These are phyloP conservation scores for bread wheat (Triticum aestivum) DNA, from an alignment of 176 grass and related monocot species.

Conservation along the genomic window IWGSC_CS_RefSeq_v2.1 NC_057812.1:15501418-15501917, in stretches of 20 bases:
- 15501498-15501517: constrained; percentile 55
- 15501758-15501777: constrained; percentile 36
- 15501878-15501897: background rate
- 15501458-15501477: constrained; percentile 81
- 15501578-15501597: background rate
- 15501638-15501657: background rate
- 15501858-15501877: background rate
- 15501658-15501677: background rate
- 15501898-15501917: constrained; percentile 12
- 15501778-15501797: constrained; percentile 71
- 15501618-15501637: constrained; percentile 6
- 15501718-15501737: background rate
- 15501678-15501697: background rate
- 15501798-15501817: constrained; percentile 72
- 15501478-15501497: constrained; percentile 93
- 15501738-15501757: background rate
- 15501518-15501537: constrained; percentile 90
- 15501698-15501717: background rate
- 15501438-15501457: constrained; percentile 70
- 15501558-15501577: constrained; percentile 62
- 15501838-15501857: constrained; percentile 82
- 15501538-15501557: constrained; percentile 72
- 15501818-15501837: constrained; percentile 75
- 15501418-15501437: constrained; percentile 33
- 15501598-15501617: constrained; percentile 14